Evolutionary conservation across 345 rosid species (phyloP), one percentile per base, ranked within the genome.

Genomic region (Moricandia arvensis): DNA sequence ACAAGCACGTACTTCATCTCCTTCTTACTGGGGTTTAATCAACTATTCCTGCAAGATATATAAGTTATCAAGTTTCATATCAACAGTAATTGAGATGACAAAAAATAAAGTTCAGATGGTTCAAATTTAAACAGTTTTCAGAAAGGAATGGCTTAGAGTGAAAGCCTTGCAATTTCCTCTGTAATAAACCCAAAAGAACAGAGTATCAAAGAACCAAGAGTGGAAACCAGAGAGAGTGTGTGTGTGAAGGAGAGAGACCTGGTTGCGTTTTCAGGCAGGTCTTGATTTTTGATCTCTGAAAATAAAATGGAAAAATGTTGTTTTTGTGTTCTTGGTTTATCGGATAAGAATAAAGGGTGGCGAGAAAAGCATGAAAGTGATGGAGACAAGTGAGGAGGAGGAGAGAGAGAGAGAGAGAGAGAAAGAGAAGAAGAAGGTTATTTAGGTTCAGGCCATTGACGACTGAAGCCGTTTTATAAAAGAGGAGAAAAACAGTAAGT

Each of bases 1-100:
- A 85, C 86, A 67, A 87, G 73, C 55, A 87, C 87, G 65, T 85
- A 83, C 85, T 88, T 86, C 91, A 84, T 84, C 74, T 62, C 74
- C 84, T 75, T 71, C 71, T 43, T 69, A 30, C 3, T 59, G 13
- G 17, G 29, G 63, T 11, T 21, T 13, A 63, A 12, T 53, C 51
- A 76, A 63, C 69, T 62, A 69, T 10, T 63, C 71, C 80, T 76
- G 53, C 26, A 29, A 59, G 10, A 35, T 49, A 49, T 49, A 16
- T 2, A 71, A 51, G 17, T 12, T 45, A 58, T 8, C 18, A 54
- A 54, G 18, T 64, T 53, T 66, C 2, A 6, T 41, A 59, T 30
- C 49, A 45, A 59, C 68, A 59, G 33, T 30, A 21, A 21, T 2
- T 21, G 24, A 21, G 24, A 21, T 21, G 24, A 21, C 24, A 21